A percentile compares a stretch with the other conserved stretches of the same genome.
Evolutionary conservation across 192 early-diverging fungal species (phyloP).

Genomic region (Backusella liffmaniae): DNA sequence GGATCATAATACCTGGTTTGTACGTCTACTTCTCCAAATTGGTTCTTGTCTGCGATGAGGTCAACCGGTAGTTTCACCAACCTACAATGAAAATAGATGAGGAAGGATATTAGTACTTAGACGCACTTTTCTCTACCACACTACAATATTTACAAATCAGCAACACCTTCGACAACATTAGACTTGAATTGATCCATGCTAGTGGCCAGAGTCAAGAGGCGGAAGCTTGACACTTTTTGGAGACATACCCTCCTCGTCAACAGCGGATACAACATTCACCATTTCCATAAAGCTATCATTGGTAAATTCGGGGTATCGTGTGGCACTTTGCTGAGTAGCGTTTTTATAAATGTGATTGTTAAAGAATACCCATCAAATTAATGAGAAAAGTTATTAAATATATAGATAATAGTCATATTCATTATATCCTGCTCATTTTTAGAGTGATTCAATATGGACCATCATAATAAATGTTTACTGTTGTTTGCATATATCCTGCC

Average conservation of each 20-base stretch:
- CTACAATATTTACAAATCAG: too few species aligned
- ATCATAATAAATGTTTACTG: too few species aligned
- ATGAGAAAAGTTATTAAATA: too few species aligned
- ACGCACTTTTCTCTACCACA: conserved; percentile 11
- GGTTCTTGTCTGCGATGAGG: not conserved
- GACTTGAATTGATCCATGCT: conserved; percentile 12
- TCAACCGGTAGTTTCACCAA: not conserved
- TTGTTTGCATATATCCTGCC: too few species aligned
- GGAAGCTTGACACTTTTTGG: conserved; percentile 17
- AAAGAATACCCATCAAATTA: too few species aligned
- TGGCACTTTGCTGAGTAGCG: not conserved
- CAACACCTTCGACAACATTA: too few species aligned
- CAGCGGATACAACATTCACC: not conserved
- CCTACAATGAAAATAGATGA: not conserved
- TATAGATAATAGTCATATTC: too few species aligned
- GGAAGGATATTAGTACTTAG: conserved; percentile 11
- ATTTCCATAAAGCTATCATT: conserved; percentile 6
- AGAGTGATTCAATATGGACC: too few species aligned
- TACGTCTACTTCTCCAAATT: not conserved
- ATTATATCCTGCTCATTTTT: too few species aligned
- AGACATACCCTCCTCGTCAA: conserved; percentile 17
- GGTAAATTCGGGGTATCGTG: conserved; percentile 8
- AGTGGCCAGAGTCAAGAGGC: not conserved
- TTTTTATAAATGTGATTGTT: too few species aligned
- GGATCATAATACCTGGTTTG: conserved; percentile 4